These are phyloP conservation scores for Poronia punctata DNA, from an alignment of 495 filamentous ascomycete species.

Conservation along the genomic window DNA sequence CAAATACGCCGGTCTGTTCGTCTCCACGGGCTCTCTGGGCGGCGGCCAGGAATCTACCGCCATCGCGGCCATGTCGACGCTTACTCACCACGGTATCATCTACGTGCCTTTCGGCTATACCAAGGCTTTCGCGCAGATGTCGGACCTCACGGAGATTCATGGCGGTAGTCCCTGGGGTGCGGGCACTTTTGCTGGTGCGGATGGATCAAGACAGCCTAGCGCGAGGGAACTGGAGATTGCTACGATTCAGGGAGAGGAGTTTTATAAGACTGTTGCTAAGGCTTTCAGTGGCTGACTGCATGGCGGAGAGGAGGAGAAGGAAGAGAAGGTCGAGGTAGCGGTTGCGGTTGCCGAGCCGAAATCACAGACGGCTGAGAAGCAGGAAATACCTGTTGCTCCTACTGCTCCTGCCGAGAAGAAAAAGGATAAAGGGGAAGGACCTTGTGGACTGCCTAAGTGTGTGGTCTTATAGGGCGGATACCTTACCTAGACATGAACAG, in stretches of 20 bases:
- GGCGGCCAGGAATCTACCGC: conserved; percentile 92
- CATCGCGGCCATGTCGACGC: conserved; percentile 74
- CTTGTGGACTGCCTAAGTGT: conserved; percentile 24
- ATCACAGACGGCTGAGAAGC: conserved; percentile 9
- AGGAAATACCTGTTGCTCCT: conserved; percentile 1
- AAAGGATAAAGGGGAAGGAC: conserved; percentile 13
- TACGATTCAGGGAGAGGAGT: conserved; percentile 71
- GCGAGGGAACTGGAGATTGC: conserved; percentile 71
- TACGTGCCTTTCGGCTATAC: conserved; percentile 93
- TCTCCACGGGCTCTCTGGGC: conserved; percentile 73
- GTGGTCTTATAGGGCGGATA: conserved; percentile 10
- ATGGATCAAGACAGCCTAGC: conserved; percentile 77
- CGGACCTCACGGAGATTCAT: conserved; percentile 66
- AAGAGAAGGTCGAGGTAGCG: not conserved
- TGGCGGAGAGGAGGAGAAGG: conserved; percentile 38
- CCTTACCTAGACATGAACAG: not conserved
- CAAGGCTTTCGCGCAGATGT: conserved; percentile 61
- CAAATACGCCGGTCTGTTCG: conserved; percentile 89
- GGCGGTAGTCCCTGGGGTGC: conserved; percentile 92
- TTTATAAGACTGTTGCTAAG: conserved; percentile 74
- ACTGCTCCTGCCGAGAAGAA: not conserved
- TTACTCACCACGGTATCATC: conserved; percentile 91
- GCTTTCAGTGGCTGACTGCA: conserved; percentile 82
- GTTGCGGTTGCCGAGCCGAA: too few species aligned
- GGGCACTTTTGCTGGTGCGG: conserved; percentile 75